Evolutionary conservation across 257 asterid species (phyloP), one percentile per base, ranked within the genome.

Genomic region (Solanum clarkiae): DNA sequence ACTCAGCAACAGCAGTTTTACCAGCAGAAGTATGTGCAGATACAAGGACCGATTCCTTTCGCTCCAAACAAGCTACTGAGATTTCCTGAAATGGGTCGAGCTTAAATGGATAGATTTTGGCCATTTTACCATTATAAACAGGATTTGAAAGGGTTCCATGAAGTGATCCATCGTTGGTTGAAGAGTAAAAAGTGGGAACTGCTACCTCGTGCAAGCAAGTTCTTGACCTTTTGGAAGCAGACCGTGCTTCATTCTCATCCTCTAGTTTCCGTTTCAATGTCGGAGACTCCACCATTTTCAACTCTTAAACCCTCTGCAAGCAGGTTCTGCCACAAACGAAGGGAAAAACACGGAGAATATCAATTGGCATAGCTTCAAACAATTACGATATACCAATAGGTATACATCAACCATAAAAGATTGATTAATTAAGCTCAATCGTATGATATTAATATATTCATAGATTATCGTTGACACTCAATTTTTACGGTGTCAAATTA

Each of bases 21-120:
- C 99, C 98, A n/a, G 99, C 98, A 24, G 99, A 96, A 84, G 99
- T 96, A 89, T 96, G 99, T 10, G 98, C 99, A 0, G 99, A 96
- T 55, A 96, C 98, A 84, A 96, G 86, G 71, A 96, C 89, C 5
- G 99, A 95, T 80, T 96, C 99, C 4, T 95, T 93, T 57, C 99
- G 87, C 82, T 96, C 99, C 89, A 96, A 88, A 91, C 99, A 95
- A 4, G 98, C 94, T 9, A 94, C 91, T 0, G 98, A 96, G 83
- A 95, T 88, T 90, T 96, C 94, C 90, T 94, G 98, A 90, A 96
- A 95, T 1, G 98, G 98, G 63, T 95, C 99, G 2, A 96, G 98
- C 86, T 90, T 91, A 86, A 95, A 95, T 5, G 90, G 92, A 89
- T 95, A 96, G 77, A 89, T 74, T 88, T 96, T 96, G 16, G 98